These are phyloP conservation scores for Priceomyces medius DNA, from an alignment of 805 yeast species.

Conservation along the genomic window DNA sequence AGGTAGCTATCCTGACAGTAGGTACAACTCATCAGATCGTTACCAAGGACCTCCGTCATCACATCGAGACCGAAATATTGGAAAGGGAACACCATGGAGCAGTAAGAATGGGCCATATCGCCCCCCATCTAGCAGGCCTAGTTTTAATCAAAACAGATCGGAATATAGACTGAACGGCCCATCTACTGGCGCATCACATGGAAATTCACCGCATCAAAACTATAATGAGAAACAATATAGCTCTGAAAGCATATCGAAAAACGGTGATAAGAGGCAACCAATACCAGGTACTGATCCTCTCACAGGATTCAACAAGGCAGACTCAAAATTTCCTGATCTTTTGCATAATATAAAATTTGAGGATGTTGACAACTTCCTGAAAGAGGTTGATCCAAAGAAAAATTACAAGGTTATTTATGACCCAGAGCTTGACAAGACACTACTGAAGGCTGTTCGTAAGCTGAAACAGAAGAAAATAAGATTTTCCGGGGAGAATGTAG, in stretches of 20 bases:
- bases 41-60: slow-evolving; percentile 3
- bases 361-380: slow-evolving; percentile 8
- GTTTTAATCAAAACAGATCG: neutral
- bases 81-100: slow-evolving; percentile 1
- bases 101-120: slow-evolving; percentile 1
- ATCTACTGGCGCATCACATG: neutral
- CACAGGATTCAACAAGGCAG: slow-evolving; percentile 33
- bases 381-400: slow-evolving; percentile 20
- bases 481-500: slow-evolving; percentile 28
- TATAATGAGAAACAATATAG: neutral
- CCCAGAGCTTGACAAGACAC: slow-evolving; percentile 38
- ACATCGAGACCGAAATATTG: slow-evolving; percentile 1
- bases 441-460: slow-evolving; percentile 33
- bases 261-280: neutral
- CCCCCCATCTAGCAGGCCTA: neutral
- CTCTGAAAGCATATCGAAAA: neutral
- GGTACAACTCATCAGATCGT: neutral
- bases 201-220: too few species aligned
- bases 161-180: neutral
- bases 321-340: slow-evolving; percentile 28
- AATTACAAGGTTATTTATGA: slow-evolving; percentile 51
- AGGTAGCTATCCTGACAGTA: slow-evolving; percentile 6
- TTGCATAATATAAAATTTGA: slow-evolving; percentile 26
- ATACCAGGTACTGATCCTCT: slow-evolving; percentile 30
- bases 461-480: slow-evolving; percentile 40